Percentiles rank a stretch among this genome's conserved stretches.
These are phyloP conservation scores for Thelephora ganbajun DNA, from an alignment of 768 basidiomycete species.

Conservation along the genomic window DNA sequence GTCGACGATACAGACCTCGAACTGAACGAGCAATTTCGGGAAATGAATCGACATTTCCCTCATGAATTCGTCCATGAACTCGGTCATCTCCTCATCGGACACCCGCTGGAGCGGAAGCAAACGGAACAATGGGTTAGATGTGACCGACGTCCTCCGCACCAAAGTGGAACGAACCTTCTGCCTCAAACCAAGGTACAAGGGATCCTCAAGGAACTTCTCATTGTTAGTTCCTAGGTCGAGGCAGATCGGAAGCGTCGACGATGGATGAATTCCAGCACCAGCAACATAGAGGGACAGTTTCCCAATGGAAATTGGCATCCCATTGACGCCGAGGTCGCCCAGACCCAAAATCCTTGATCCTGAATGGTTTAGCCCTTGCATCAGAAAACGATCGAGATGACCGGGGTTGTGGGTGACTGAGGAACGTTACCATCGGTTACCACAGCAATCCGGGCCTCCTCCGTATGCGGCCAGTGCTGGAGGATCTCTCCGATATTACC, in stretches of 20 bases:
- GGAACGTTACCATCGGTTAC: conserved; percentile 65
- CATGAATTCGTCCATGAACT: conserved; percentile 94
- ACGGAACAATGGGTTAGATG: too few relatives aligned
- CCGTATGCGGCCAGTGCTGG: conserved; percentile 53
- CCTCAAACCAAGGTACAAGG: conserved; percentile 78
- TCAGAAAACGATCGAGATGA: conserved; percentile 1
- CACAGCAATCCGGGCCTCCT: conserved; percentile 78
- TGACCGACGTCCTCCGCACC: neutral
- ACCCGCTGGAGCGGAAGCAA: conserved; percentile 32
- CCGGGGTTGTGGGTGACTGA: neutral
- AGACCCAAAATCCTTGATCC: conserved; percentile 84
- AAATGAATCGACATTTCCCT: conserved; percentile 56
- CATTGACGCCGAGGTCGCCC: conserved; percentile 72
- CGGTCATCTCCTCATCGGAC: conserved; percentile 48
- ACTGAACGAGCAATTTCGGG: conserved; percentile 78
- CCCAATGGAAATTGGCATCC: conserved; percentile 85
- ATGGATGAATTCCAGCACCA: conserved; percentile 74
- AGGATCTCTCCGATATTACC: conserved; percentile 64
- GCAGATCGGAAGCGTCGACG: conserved; percentile 70
- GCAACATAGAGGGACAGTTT: conserved; percentile 85
- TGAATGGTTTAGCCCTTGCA: conserved; percentile 12
- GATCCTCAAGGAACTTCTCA: conserved; percentile 64
- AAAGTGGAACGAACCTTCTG: conserved; percentile 16
- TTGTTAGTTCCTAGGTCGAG: conserved; percentile 89
- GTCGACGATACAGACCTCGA: conserved; percentile 36